Evolutionary conservation across 768 basidiomycete species (phyloP), one percentile per base, ranked within the genome.

Genomic region (Cyclocybe aegerita): DNA sequence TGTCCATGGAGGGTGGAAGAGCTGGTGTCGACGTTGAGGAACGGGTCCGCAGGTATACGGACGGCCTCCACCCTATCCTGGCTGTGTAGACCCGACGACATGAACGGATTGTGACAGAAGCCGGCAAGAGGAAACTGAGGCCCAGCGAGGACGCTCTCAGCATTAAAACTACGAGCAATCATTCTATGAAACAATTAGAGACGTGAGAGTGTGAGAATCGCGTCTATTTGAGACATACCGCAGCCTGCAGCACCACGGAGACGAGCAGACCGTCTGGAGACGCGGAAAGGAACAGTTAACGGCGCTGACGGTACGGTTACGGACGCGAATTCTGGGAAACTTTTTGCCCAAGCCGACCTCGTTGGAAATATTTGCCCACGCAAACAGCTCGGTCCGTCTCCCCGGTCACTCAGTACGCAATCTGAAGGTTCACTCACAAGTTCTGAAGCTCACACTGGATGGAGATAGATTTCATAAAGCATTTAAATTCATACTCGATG

Each of bases 81-180:
- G 53, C 55, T 57, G 58, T 60, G 58, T 49, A 62, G 55, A 64
- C 54, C 56, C 62, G 60, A 56, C 61, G 63, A 65, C 69, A 73
- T 68, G 61, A 58, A 44, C 58, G 59, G 44, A 61, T 57, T 62
- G 57, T 61, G 62, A 65, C 60, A 58, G 63, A 65, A 64, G 70
- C 66, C 56, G 69, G 66, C 57, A 65, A 69, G 61, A 63, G 65
- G 67, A 71, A 67, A 74, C 67, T 73, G 75, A 81, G 78, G 80
- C 82, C 83, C 80, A 77, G 78, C 76, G 80, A 83, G 80, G 85
- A 86, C 82, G 81, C 86, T 83, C 82, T 82, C 72, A 88, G 80
- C 88, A 90, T 91, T 79, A 83, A 88, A 83, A 71, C 63, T 68
- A 70, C 71, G 72, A 76, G 74, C 81, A 85, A 77, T 85, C 88